Percentiles rank a stretch among this genome's conserved stretches.
phyloP scores from a whole-genome alignment of 2,329 filamentous ascomycete genomes.

The Cyphellophora europaea region DNA sequence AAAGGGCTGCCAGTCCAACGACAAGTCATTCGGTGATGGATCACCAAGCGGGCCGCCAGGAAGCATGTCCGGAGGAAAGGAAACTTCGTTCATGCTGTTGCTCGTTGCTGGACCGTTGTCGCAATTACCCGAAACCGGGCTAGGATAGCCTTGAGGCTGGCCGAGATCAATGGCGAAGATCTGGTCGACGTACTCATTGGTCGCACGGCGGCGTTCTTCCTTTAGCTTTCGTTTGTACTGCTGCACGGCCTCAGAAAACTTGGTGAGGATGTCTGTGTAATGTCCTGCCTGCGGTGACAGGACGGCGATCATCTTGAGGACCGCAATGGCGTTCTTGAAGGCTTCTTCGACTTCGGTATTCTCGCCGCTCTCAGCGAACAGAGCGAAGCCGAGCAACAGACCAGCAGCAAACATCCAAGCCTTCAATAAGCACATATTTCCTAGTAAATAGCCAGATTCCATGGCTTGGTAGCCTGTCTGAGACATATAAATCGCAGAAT shows the following conservation, averaged over 20 bases:
- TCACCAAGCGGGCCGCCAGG: not conserved
- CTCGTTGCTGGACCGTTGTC: not conserved
- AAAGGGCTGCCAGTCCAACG: not conserved
- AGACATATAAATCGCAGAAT: slow-evolving; percentile 46
- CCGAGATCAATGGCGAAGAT: not conserved
- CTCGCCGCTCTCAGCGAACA: slow-evolving; percentile 41
- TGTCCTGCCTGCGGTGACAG: slow-evolving; percentile 49
- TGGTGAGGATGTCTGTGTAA: slow-evolving; percentile 46
- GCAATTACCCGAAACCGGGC: not conserved
- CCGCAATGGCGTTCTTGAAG: slow-evolving; percentile 41
- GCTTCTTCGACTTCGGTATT: slow-evolving; percentile 39
- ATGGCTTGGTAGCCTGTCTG: slow-evolving; percentile 44
- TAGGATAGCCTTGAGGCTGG: not conserved
- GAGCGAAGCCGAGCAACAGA: slow-evolving; percentile 46
- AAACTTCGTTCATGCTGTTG: not conserved
- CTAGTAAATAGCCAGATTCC: slow-evolving; percentile 34
- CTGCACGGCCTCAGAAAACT: not conserved
- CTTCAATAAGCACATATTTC: slow-evolving; percentile 53
- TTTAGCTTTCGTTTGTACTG: not conserved
- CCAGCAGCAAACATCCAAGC: slow-evolving; percentile 43
- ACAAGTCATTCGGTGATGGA: not conserved
- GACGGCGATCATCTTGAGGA: slow-evolving; percentile 38
- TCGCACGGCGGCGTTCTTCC: not conserved
- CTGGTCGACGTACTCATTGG: slow-evolving; percentile 1
- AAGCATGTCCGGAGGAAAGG: not conserved